Percentiles rank a stretch among this genome's conserved stretches.
Conservation (phyloP, 83 land plant genomes). For the Larix sibirica region DNA sequence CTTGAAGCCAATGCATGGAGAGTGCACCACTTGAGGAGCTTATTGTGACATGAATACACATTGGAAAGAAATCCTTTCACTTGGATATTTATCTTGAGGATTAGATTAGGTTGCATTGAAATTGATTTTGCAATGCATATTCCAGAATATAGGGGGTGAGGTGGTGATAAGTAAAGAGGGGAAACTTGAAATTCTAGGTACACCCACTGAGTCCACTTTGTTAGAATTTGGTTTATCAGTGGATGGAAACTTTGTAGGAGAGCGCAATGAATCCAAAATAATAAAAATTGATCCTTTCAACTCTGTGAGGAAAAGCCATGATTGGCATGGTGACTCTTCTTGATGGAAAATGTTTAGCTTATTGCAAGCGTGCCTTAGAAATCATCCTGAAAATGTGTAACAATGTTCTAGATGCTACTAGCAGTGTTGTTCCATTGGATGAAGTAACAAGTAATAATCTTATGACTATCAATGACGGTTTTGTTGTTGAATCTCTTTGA, state of each 20-base stretch:
- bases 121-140: slow-evolving; percentile 42
- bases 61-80: too few species aligned
- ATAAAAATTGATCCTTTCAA: slow-evolving; percentile 70
- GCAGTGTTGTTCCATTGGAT: slow-evolving; percentile 30
- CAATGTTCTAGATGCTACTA: slow-evolving; percentile 36
- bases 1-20: too few species aligned
- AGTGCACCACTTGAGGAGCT: too few species aligned
- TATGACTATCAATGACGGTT: slow-evolving; percentile 35
- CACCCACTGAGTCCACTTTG: slow-evolving; percentile 70
- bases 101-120: too few species aligned
- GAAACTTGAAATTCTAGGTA: slow-evolving; percentile 37
- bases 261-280: slow-evolving; percentile 21
- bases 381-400: slow-evolving; percentile 60
- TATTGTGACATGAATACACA: too few species aligned
- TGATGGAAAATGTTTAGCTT: slow-evolving; percentile 36
- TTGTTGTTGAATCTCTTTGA: slow-evolving; percentile 62
- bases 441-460: slow-evolving; percentile 22
- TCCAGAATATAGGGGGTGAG: slow-evolving; percentile 62
- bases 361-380: slow-evolving; percentile 75
- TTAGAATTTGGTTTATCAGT: slow-evolving; percentile 52
- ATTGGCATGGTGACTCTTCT: slow-evolving; percentile 42
- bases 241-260: slow-evolving; percentile 30
- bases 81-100: too few species aligned
- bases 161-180: slow-evolving; percentile 53
- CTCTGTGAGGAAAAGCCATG: slow-evolving; percentile 61